A percentile compares a stretch with the other conserved stretches of the same genome.
Evolutionary conservation across 176 grass and related monocot genomes (phyloP).

Genomic region (Puccinellia tenuiflora): DNA sequence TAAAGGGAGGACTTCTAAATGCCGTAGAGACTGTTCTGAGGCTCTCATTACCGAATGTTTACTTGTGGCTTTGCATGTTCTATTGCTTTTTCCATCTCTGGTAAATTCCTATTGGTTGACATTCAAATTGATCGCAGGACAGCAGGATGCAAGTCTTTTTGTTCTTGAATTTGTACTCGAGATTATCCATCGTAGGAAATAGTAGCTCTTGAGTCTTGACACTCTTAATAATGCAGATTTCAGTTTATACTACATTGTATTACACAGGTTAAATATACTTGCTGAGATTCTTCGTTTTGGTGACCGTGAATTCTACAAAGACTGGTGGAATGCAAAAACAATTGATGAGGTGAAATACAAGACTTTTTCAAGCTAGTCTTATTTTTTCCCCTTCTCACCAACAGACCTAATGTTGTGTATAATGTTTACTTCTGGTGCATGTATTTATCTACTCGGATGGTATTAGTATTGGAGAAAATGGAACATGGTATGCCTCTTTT

Average conservation of each 20-base stretch:
- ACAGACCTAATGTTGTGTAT: constrained; percentile 28
- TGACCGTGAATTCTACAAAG: constrained; percentile 98
- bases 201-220: background rate
- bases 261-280: constrained; percentile 90
- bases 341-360: constrained; percentile 77
- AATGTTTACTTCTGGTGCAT: constrained; percentile 28
- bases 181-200: background rate
- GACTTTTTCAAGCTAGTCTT: background rate
- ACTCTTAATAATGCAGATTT: background rate
- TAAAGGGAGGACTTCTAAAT: constrained; percentile 77
- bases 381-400: background rate
- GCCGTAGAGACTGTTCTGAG: constrained; percentile 86
- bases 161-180: background rate
- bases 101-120: constrained; percentile 35
- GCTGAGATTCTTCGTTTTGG: constrained; percentile 93
- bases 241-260: background rate
- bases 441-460: constrained; percentile 25
- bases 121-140: background rate
- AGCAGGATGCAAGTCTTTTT: background rate
- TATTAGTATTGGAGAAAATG: constrained; percentile 99
- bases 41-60: constrained; percentile 89
- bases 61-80: constrained; percentile 99
- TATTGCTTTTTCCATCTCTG: constrained; percentile 98
- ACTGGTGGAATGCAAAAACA: constrained; percentile 99
- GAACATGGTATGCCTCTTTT: constrained; percentile 74